Evolutionary conservation across 169 alveolate species (phyloP).

Genomic region (Theileria sp.): DNA sequence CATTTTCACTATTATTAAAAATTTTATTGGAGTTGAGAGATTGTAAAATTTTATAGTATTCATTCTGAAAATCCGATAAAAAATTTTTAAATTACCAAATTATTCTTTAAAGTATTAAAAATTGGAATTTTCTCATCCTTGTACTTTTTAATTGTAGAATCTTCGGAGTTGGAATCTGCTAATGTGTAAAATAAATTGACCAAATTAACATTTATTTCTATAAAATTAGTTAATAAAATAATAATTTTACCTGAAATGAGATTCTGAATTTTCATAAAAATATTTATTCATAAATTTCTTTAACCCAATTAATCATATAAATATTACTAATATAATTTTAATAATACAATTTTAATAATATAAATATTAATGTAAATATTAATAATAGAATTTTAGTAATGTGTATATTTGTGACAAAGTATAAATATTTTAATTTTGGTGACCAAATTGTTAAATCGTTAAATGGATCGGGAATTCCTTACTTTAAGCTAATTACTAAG

Average conservation of each 20-base stretch:
- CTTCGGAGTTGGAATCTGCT: neutral
- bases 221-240: neutral
- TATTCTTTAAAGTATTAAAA: neutral
- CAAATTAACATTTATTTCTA: slow-evolving; percentile 1
- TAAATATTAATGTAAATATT: no score
- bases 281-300: neutral
- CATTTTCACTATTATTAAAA: neutral
- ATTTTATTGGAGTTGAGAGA: neutral
- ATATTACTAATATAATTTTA: no score
- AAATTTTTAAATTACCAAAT: slow-evolving; percentile 1
- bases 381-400: no score
- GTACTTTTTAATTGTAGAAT: neutral
- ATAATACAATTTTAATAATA: no score
- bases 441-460: neutral
- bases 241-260: neutral
- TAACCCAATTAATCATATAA: neutral
- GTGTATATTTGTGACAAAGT: neutral
- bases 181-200: slow-evolving; percentile 6
- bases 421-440: neutral
- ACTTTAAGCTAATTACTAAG: slow-evolving; percentile 10
- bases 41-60: neutral
- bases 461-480: neutral
- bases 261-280: neutral
- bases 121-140: neutral
- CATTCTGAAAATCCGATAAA: neutral